These are phyloP conservation scores for Beauveria caledonica DNA, from an alignment of 2,329 filamentous ascomycete species.

Conservation along the genomic window DNA sequence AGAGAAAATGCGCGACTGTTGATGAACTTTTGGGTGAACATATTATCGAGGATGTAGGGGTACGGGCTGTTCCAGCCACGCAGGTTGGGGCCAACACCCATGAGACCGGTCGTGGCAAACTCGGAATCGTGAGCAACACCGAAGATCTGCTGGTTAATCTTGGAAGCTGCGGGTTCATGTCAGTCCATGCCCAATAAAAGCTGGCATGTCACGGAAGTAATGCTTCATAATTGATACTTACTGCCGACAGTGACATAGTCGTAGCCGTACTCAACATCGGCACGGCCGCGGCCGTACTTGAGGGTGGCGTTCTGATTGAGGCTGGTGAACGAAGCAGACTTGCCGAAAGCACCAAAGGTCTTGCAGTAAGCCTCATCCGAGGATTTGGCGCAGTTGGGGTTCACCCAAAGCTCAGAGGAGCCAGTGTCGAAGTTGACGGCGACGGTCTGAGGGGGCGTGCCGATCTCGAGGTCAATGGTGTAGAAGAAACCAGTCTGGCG, in stretches of 20 bases:
- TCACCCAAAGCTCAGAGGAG: conserved; percentile 35
- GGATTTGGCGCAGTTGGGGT: conserved; percentile 29
- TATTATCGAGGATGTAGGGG: conserved; percentile 27
- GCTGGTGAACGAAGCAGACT: conserved; percentile 22
- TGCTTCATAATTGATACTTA: conserved; percentile 16
- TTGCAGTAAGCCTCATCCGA: conserved; percentile 21
- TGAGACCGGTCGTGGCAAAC: conserved; percentile 23
- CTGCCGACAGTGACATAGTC: conserved; percentile 26
- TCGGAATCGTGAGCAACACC: conserved; percentile 27
- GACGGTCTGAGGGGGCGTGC: conserved; percentile 30
- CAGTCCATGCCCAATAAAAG: background rate
- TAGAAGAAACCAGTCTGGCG: conserved; percentile 28
- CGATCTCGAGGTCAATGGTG: conserved; percentile 30
- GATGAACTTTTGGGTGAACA: conserved; percentile 26
- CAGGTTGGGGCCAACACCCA: conserved; percentile 27
- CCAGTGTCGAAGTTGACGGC: conserved; percentile 34
- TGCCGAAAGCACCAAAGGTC: conserved; percentile 22
- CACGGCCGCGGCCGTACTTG: conserved; percentile 26
- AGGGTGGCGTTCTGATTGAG: conserved; percentile 19
- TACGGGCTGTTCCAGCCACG: conserved; percentile 27
- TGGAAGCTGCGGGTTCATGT: conserved; percentile 17
- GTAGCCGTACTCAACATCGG: conserved; percentile 26
- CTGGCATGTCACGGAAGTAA: background rate
- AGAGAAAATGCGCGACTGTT: conserved; percentile 30
- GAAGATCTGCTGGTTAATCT: conserved; percentile 27